Evolutionary conservation across 1,284 basidiomycete species (phyloP), one percentile per base, ranked within the genome.

Genomic region (Cryptococcus depauperatus): DNA sequence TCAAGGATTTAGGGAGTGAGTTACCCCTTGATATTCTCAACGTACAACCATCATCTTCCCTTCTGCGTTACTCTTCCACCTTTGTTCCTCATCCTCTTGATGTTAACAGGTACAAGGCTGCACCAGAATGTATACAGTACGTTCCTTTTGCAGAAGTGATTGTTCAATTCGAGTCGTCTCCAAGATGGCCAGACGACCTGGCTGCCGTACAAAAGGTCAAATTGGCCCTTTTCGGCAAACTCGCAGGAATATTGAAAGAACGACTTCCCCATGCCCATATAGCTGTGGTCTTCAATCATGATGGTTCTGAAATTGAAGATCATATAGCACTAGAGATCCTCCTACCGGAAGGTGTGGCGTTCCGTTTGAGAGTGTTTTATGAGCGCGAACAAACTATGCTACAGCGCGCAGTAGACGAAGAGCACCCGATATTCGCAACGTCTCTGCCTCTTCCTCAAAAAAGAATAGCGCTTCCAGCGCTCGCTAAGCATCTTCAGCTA

Each of bases 101-200:
- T 56, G 16, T 66, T 52, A 48, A 65, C 54, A 62, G 69, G 46
- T 45, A 73, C 77, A 37, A 48, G 1, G 11, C 74, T 70, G 39
- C 66, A 0, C 70, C 74, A 1, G 66, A 70, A 16, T 77, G 79
- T 52, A 77, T 85, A 44, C 77, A 79, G 28, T 84, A 83, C 60
- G 62, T 83, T 9, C 78, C 82, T 0, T 75, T 78, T 2, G 84
- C 90, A 55, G 79, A 85, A 16, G 71, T 89, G 41, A 66, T 87
- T 21, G 66, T 96, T 32, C 85, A 91, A 66, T 92, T 95, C 58
- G 91, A 95, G 68, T 84, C 83, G 50, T 93, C 89, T 0, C 83
- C 84, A 0, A 79, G 80, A 54, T 99, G 95, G 95, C 95, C 95
- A 0, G 91, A 97, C 61, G 91, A 98, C 58, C 76, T 98, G 1